Evolutionary conservation across 495 filamentous ascomycete genomes (phyloP).

Genomic region (Rhypophila decipiens): DNA sequence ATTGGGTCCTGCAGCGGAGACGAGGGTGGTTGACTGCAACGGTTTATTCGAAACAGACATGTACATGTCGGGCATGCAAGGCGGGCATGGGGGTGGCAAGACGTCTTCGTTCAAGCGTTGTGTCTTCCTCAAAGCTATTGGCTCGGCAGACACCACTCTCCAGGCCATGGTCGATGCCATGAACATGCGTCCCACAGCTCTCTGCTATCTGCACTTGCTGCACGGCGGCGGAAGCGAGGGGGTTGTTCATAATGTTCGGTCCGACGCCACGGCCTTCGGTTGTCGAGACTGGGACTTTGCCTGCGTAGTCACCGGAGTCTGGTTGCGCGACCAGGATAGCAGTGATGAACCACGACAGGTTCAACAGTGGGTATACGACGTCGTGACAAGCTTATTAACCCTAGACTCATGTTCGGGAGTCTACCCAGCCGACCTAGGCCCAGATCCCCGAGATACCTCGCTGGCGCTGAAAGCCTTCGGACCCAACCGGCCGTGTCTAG

Average conservation of each 20-base stretch:
- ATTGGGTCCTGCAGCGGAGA: conserved; percentile 10
- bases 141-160: conserved; percentile 29
- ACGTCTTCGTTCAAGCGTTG: conserved; percentile 62
- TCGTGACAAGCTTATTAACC: conserved; percentile 42
- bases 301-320: conserved; percentile 59
- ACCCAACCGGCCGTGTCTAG: conserved; percentile 43
- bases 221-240: conserved; percentile 57
- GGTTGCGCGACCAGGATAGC: conserved; percentile 50
- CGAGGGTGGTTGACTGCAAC: conserved; percentile 38
- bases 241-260: conserved; percentile 40
- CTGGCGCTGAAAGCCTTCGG: conserved; percentile 54
- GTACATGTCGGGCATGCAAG: conserved; percentile 57
- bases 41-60: conserved; percentile 54
- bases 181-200: conserved; percentile 44
- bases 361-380: conserved; percentile 52
- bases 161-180: conserved; percentile 42
- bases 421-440: conserved; percentile 58
- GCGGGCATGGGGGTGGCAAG: conserved; percentile 51
- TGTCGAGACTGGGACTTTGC: conserved; percentile 61
- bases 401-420: conserved; percentile 46
- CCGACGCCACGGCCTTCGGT: conserved; percentile 53
- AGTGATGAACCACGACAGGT: conserved; percentile 25
- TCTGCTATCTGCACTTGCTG: conserved; percentile 59
- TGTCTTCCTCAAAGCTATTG: conserved; percentile 52
- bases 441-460: conserved; percentile 50